Percentiles rank a stretch among this genome's conserved stretches.
These are phyloP conservation scores for Fusarium globosum DNA, from an alignment of 2,329 filamentous ascomycete species.

Conservation along the genomic window DNA sequence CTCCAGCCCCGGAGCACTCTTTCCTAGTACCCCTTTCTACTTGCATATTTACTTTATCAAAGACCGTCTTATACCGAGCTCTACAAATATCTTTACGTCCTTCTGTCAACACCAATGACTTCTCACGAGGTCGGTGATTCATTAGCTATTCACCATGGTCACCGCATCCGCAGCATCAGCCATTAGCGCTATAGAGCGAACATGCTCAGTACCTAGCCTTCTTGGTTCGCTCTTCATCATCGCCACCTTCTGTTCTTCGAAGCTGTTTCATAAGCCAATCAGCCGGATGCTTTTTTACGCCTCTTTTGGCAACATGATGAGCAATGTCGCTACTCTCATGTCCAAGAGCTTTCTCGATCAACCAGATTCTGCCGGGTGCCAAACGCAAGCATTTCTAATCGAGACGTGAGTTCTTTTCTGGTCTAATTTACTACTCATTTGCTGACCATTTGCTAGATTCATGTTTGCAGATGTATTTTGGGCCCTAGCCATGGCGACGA, in stretches of 20 bases:
- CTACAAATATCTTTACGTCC: background rate
- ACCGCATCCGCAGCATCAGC: background rate
- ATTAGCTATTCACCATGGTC: background rate
- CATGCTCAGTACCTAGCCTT: constrained; percentile 13
- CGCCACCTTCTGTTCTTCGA: constrained; percentile 1
- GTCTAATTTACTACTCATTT: background rate
- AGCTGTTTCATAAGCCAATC: constrained; percentile 14
- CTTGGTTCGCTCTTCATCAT: constrained; percentile 11
- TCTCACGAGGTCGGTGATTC: background rate
- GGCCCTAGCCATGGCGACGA: constrained; percentile 9
- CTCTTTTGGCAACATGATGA: constrained; percentile 20
- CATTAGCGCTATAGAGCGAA: constrained; percentile 15
- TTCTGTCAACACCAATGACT: background rate
- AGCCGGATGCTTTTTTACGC: constrained; percentile 18
- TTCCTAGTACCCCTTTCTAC: background rate
- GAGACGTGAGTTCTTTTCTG: background rate
- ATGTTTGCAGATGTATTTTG: constrained; percentile 24
- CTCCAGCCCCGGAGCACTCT: background rate
- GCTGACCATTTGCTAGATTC: background rate
- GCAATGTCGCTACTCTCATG: constrained; percentile 18
- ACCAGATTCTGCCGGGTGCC: constrained; percentile 5
- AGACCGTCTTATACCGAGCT: background rate
- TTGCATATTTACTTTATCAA: background rate
- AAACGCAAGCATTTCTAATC: constrained; percentile 14
- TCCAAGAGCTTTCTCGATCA: background rate